Evolutionary conservation across 305 asterid species (phyloP).

Genomic region (Plantago rigida): DNA sequence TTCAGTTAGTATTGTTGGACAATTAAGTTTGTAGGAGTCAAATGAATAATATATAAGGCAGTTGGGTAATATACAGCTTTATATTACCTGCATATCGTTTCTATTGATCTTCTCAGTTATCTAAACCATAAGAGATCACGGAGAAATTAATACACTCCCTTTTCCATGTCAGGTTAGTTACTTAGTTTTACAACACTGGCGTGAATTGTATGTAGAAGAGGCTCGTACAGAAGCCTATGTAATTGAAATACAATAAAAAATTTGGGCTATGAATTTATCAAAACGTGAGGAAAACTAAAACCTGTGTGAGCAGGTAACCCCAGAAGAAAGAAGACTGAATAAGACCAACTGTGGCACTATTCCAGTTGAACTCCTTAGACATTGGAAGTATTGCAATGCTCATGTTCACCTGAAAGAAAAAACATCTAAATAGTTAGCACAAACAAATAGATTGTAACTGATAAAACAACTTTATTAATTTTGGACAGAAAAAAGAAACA

Average conservation of each 20-base stretch:
- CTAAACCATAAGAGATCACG: too few relatives aligned
- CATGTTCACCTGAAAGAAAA: constrained; percentile 67
- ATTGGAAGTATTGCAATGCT: constrained; percentile 97
- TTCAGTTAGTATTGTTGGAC: too few relatives aligned
- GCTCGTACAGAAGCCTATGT: neutral
- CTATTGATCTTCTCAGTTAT: too few relatives aligned
- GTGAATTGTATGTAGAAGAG: neutral
- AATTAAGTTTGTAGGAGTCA: too few relatives aligned
- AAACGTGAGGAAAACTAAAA: constrained; percentile 24
- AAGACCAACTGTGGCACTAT: constrained; percentile 90
- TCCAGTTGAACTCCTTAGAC: constrained; percentile 96
- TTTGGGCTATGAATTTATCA: neutral
- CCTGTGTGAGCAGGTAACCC: constrained; percentile 99
- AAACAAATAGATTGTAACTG: neutral
- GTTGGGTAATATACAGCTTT: too few relatives aligned
- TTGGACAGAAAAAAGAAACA: constrained; percentile 16
- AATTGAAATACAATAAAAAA: neutral
- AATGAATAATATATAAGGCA: too few relatives aligned
- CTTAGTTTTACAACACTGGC: neutral
- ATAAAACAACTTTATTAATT: constrained; percentile 6
- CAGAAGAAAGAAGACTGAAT: constrained; percentile 99
- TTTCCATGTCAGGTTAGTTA: neutral
- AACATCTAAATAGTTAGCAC: constrained; percentile 3
- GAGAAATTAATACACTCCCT: neutral
- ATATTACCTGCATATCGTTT: too few relatives aligned